These are phyloP conservation scores for Pharus latifolius DNA, from an alignment of 176 grass and related monocot species.

Conservation along the genomic window DNA sequence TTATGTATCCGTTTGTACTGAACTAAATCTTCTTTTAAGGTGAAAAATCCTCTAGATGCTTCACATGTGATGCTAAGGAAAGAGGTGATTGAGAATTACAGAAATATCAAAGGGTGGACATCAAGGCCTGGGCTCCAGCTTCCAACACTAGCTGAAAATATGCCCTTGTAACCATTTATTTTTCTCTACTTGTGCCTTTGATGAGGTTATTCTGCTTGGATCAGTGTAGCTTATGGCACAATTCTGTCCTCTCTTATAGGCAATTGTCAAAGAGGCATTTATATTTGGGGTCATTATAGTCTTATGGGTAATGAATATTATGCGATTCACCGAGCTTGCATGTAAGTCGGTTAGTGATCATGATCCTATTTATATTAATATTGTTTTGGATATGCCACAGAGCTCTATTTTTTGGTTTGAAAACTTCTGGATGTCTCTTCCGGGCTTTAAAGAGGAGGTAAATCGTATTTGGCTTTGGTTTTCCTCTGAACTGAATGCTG, in stretches of 20 bases:
- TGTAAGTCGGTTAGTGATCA: too few species aligned
- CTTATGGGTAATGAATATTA: not conserved
- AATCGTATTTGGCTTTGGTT: too few species aligned
- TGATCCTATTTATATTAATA: too few species aligned
- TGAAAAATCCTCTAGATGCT: slow-evolving; percentile 48
- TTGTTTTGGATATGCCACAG: too few species aligned
- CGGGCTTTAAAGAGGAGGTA: too few species aligned
- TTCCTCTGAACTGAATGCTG: too few species aligned
- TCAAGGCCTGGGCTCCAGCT: slow-evolving; percentile 79
- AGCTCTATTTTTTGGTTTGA: too few species aligned
- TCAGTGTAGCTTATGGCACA: slow-evolving; percentile 8
- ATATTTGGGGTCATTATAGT: not conserved
- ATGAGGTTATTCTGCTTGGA: not conserved
- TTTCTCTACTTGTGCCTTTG: not conserved
- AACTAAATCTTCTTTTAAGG: slow-evolving; percentile 16
- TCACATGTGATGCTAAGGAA: slow-evolving; percentile 63
- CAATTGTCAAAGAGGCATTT: not conserved
- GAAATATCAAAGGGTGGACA: slow-evolving; percentile 71
- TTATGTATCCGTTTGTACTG: not conserved
- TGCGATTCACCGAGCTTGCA: too few species aligned
- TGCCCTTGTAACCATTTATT: slow-evolving; percentile 13
- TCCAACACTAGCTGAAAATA: slow-evolving; percentile 38
- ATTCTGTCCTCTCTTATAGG: not conserved
- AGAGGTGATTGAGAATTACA: slow-evolving; percentile 72
- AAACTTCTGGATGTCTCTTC: too few species aligned